Conservation (phyloP, 2,329 filamentous ascomycete species). For the Chlorencoelia australis region DNA sequence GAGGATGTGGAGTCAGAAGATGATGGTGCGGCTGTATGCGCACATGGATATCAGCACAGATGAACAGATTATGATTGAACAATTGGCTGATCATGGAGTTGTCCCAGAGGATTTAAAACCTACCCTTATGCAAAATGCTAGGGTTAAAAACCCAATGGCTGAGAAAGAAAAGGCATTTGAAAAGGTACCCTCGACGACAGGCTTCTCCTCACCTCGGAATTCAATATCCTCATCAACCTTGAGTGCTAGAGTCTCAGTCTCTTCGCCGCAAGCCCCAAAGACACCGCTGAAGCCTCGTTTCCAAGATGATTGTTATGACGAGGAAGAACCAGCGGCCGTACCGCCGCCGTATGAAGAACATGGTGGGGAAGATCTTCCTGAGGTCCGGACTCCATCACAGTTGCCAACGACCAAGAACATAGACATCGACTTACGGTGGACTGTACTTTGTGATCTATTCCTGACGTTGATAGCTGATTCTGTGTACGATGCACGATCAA, state of each 20-base stretch:
- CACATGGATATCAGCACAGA: conserved; percentile 93
- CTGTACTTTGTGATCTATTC: conserved; percentile 90
- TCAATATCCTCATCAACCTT: conserved; percentile 28
- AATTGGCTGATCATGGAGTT: conserved; percentile 86
- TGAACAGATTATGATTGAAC: conserved; percentile 98
- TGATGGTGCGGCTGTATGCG: conserved; percentile 88
- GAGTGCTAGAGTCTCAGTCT: conserved; percentile 9
- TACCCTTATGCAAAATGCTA: conserved; percentile 79
- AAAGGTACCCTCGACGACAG: conserved; percentile 12
- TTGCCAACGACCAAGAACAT: conserved; percentile 73
- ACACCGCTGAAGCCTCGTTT: conserved; percentile 5
- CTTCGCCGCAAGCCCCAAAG: conserved; percentile 11
- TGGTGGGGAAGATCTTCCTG: conserved; percentile 60
- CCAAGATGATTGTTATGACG: too few species aligned
- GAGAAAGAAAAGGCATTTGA: conserved; percentile 37
- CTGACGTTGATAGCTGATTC: conserved; percentile 94
- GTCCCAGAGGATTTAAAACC: conserved; percentile 74
- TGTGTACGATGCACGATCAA: conserved; percentile 80
- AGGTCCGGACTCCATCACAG: conserved; percentile 74
- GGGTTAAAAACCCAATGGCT: conserved; percentile 86
- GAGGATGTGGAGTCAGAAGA: conserved; percentile 96
- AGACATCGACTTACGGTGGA: conserved; percentile 95
- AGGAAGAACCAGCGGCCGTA: conserved; percentile 39
- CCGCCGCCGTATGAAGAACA: conserved; percentile 54
- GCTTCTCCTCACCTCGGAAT: conserved; percentile 26